A percentile compares a stretch with the other conserved stretches of the same genome.
These are phyloP conservation scores for Boletellus sp. DNA, from an alignment of 768 basidiomycete species.

Conservation along the genomic window DNA sequence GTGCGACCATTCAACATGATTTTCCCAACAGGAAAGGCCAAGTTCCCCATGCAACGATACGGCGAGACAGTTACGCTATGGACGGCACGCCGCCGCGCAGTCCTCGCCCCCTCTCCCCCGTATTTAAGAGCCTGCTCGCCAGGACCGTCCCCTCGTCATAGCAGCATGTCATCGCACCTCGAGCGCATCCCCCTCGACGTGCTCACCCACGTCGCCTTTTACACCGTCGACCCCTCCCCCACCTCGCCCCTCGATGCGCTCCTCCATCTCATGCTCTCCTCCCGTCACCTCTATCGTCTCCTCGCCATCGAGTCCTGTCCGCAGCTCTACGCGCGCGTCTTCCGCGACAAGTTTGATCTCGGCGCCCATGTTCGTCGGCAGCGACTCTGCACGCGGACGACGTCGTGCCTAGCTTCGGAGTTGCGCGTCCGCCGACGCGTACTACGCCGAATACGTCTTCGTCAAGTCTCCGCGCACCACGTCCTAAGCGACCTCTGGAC, in stretches of 20 bases:
- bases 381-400: conserved; percentile 33
- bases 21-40: conserved; percentile 35
- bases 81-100: conserved; percentile 30
- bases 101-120: conserved; percentile 14
- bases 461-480: conserved; percentile 23
- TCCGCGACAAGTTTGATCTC: conserved; percentile 47
- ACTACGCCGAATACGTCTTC: conserved; percentile 44
- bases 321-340: conserved; percentile 56
- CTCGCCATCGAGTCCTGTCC: conserved; percentile 44
- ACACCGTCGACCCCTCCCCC: conserved; percentile 38
- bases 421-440: conserved; percentile 45
- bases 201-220: conserved; percentile 52
- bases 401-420: conserved; percentile 44
- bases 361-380: conserved; percentile 22
- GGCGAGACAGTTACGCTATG: conserved; percentile 35
- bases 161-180: conserved; percentile 43
- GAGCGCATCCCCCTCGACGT: conserved; percentile 53
- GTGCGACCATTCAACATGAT: conserved; percentile 29
- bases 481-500: conserved; percentile 52
- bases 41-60: conserved; percentile 31
- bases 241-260: conserved; percentile 41
- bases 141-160: conserved; percentile 15
- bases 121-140: conserved; percentile 24
- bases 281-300: conserved; percentile 39
- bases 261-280: conserved; percentile 43